These are phyloP conservation scores for Ceratorhiza oryzae-sativae DNA, from an alignment of 1,284 basidiomycete species.

Conservation along the genomic window DNA sequence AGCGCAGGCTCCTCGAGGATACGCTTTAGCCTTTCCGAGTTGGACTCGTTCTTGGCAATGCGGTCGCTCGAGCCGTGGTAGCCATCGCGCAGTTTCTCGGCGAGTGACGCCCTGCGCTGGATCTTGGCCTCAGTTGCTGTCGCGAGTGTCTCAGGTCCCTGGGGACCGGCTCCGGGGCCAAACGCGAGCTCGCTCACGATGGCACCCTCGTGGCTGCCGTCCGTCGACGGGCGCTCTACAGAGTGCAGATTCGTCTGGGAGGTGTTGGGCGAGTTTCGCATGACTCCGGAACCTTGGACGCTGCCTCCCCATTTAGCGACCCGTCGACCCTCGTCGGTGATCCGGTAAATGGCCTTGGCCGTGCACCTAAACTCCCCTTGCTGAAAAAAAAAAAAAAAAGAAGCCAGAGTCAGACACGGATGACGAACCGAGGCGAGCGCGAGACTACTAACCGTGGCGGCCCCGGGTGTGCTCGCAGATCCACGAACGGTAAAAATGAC, in stretches of 20 bases:
- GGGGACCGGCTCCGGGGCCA: slow-evolving; percentile 47
- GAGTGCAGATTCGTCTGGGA: slow-evolving; percentile 67
- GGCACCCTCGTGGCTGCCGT: slow-evolving; percentile 55
- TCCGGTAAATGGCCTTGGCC: slow-evolving; percentile 90
- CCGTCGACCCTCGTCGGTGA: slow-evolving; percentile 89
- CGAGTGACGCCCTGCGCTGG: slow-evolving; percentile 78
- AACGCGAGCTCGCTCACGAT: slow-evolving; percentile 49
- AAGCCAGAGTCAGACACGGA: slow-evolving; percentile 9
- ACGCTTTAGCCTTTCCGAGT: slow-evolving; percentile 88
- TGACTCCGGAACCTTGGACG: slow-evolving; percentile 29
- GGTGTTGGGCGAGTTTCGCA: slow-evolving; percentile 61
- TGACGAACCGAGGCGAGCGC: slow-evolving; percentile 2
- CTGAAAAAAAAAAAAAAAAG: slow-evolving; percentile 57
- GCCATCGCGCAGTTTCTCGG: slow-evolving; percentile 71
- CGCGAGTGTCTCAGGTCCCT: slow-evolving; percentile 47
- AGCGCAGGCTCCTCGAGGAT: slow-evolving; percentile 94
- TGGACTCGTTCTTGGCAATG: slow-evolving; percentile 73
- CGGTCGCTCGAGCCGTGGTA: slow-evolving; percentile 58
- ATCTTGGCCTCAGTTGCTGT: slow-evolving; percentile 64
- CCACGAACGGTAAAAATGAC: slow-evolving; percentile 90
- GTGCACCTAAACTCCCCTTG: slow-evolving; percentile 96
- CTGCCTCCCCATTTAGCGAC: slow-evolving; percentile 79
- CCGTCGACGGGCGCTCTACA: slow-evolving; percentile 55
- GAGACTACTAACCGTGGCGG: slow-evolving; percentile 66
- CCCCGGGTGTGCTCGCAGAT: slow-evolving; percentile 54